Evolutionary conservation across 257 asterid genomes (phyloP), one percentile per base, ranked within the genome.

Genomic region (Capsicum pubescens): DNA sequence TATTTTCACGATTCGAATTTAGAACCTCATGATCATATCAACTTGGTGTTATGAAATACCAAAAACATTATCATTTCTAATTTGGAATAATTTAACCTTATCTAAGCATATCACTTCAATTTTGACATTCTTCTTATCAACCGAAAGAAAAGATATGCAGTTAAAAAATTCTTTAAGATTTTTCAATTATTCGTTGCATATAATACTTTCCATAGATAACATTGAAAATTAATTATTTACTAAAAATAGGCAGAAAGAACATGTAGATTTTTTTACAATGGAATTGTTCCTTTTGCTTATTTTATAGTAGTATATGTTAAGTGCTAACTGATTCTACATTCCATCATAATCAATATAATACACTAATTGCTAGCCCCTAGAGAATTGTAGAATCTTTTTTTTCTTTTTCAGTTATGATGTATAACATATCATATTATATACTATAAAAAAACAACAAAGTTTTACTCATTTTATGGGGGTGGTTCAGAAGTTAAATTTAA

Each of bases 61-160:
- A 50, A 52, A 50, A 78, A 83, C 67, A 83, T 57, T 26, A 21
- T 17, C 52, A 48, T 63, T 63, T n/a, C 1, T 19, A 76, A 84
- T 66, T 64, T 54, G 19, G 80, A 81, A 48, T 70, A 12, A 57
- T 68, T n/a, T 15, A 64, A 67, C n/a, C 70, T 84, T 76, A 81
- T 84, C 84, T 48, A 46, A 48, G 32, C 61, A n/a, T 74, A 86
- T 80, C 9, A 52, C 15, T 87, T 32, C 42, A 79, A n/a, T 42
- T 82, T 35, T 42, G 81, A 78, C 50, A 84, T 82, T 81, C 85
- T 21, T 87, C 21, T 84, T 56, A 80, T 71, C 86, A 69, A 50
- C 60, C 61, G 21, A 76, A 57, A 21, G 32, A 39, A 19, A 13
- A 57, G 4, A 50, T 66, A 67, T 10, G 36, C 66, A 48, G 14